A percentile compares a stretch with the other conserved stretches of the same genome.
phyloP scores from a whole-genome alignment of 169 alveolate species.

The Sarcocystis neurona region DNA sequence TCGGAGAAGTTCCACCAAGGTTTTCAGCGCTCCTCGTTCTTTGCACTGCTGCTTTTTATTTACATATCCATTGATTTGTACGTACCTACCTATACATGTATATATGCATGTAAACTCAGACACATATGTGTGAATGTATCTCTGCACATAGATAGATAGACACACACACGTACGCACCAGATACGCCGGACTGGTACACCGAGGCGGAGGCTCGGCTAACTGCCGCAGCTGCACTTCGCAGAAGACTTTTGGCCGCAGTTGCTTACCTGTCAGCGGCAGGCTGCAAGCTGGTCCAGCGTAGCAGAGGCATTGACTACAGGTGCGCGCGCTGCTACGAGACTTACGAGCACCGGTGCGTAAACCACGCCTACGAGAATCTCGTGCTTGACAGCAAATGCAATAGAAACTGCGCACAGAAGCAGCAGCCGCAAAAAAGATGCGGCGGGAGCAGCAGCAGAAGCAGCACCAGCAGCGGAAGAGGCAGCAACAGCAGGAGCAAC shows the following conservation, averaged over 20 bases:
- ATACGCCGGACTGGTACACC: not conserved
- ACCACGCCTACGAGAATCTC: slow-evolving; percentile 29
- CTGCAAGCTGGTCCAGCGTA: not conserved
- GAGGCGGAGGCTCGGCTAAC: not conserved
- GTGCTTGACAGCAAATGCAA: slow-evolving; percentile 18
- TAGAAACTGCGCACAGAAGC: slow-evolving; percentile 31
- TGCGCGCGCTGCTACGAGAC: too few species aligned
- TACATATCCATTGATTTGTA: too few species aligned
- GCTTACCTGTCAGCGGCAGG: not conserved
- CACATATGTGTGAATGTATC: too few species aligned
- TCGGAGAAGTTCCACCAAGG: too few species aligned
- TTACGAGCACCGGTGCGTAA: not conserved
- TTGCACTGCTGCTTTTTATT: too few species aligned
- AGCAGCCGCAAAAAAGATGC: not conserved
- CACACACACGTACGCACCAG: not conserved
- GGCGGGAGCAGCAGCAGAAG: slow-evolving; percentile 5
- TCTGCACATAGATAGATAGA: too few species aligned
- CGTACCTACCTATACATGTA: too few species aligned
- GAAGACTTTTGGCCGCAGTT: too few species aligned
- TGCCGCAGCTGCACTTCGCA: not conserved
- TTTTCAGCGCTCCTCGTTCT: too few species aligned
- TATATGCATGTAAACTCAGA: too few species aligned
- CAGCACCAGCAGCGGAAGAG: not conserved
- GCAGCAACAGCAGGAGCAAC: slow-evolving; percentile 2
- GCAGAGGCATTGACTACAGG: not conserved